Evolutionary conservation across 176 grass and related monocot species (phyloP).

Genomic region (Oryza meyeriana): DNA sequence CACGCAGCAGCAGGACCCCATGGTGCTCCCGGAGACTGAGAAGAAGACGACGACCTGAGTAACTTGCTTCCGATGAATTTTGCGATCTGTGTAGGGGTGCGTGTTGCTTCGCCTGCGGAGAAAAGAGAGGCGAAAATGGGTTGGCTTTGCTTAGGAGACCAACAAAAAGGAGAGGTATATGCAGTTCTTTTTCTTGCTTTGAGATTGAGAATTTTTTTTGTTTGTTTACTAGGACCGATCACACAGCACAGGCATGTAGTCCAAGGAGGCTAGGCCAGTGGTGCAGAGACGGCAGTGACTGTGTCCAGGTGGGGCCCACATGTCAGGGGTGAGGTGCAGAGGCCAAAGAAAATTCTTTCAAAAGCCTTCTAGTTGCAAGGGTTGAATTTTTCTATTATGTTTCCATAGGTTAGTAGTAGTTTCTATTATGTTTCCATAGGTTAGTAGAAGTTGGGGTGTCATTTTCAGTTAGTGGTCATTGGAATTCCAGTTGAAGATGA

Average conservation of each 20-base stretch:
- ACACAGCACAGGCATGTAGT: not conserved
- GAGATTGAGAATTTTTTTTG: not conserved
- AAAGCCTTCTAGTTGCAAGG: not conserved
- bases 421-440: not conserved
- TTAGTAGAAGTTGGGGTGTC: not conserved
- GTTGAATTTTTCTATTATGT: not conserved
- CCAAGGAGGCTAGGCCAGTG: not conserved
- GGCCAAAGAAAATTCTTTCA: not conserved
- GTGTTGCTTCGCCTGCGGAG: conserved; percentile 22
- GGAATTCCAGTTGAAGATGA: conserved; percentile 7
- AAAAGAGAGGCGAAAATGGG: conserved; percentile 6
- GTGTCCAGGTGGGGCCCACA: not conserved
- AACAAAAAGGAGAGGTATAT: not conserved
- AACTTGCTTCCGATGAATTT: not conserved
- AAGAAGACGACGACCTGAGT: not conserved
- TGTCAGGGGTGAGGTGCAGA: not conserved
- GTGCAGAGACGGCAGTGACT: not conserved
- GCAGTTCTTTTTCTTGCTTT: not conserved
- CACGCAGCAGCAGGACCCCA: conserved; percentile 71
- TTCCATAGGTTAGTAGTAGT: not conserved
- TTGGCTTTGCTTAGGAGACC: conserved; percentile 22
- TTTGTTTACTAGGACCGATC: conserved; percentile 21
- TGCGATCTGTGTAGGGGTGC: not conserved
- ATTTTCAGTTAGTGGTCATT: not conserved
- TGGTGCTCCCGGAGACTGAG: not conserved